A percentile compares a stretch with the other conserved stretches of the same genome.
phyloP scores from a whole-genome alignment of 1,284 basidiomycete species.

The Ganoderma resinaceum region DNA sequence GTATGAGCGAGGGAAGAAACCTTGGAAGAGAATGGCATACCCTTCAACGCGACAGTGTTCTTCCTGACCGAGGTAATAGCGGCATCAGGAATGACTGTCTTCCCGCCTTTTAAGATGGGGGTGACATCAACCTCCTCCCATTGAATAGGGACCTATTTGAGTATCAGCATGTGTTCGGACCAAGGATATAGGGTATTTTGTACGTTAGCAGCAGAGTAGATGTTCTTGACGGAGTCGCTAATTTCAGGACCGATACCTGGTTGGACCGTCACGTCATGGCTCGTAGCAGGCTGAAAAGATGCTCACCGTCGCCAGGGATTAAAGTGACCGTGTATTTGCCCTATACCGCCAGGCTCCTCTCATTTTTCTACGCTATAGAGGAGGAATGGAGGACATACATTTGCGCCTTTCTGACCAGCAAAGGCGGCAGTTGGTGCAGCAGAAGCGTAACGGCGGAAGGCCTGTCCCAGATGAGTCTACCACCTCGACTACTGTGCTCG shows the following conservation, averaged over 20 bases:
- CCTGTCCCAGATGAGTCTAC: conserved; percentile 43
- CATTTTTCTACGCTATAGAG: neutral
- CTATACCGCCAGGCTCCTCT: conserved; percentile 46
- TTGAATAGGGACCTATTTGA: conserved; percentile 85
- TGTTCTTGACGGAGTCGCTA: conserved; percentile 93
- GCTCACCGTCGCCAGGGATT: conserved; percentile 89
- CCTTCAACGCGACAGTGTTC: conserved; percentile 98
- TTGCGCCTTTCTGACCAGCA: conserved; percentile 85
- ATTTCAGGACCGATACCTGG: conserved; percentile 99
- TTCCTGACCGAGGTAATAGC: conserved; percentile 94
- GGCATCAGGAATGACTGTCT: conserved; percentile 94
- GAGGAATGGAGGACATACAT: conserved; percentile 59
- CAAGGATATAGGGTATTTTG: conserved; percentile 2
- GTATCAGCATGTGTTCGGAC: neutral
- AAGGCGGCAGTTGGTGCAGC: conserved; percentile 85
- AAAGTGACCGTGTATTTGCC: conserved; percentile 96
- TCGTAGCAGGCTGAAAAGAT: conserved; percentile 12
- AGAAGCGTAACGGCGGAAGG: conserved; percentile 70
- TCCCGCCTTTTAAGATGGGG: conserved; percentile 93
- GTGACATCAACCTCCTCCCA: conserved; percentile 99
- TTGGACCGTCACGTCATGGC: conserved; percentile 22
- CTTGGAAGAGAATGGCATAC: conserved; percentile 49
- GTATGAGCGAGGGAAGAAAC: neutral
- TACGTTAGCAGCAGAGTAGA: conserved; percentile 90
- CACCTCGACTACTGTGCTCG: neutral